Evolutionary conservation across 306 rosid species (phyloP).

Genomic region (Mimosa bimucronata): DNA sequence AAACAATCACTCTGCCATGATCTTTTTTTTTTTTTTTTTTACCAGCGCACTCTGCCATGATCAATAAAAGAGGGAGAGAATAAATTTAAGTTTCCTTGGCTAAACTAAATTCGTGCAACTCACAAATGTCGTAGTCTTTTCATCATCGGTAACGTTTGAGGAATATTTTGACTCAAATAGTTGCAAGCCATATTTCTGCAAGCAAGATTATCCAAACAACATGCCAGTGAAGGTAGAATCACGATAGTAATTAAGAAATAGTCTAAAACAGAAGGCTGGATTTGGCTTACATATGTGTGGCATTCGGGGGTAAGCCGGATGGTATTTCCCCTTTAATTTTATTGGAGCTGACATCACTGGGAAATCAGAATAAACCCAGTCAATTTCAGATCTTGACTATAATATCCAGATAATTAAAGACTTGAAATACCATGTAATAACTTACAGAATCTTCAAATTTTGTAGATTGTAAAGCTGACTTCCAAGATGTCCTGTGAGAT

Average conservation of each 20-base stretch:
- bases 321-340: constrained; percentile 77
- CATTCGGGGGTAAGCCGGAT: constrained; percentile 70
- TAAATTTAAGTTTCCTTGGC: constrained; percentile 19
- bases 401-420: background rate
- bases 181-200: constrained; percentile 88
- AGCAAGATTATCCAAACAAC: constrained; percentile 35
- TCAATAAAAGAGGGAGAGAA: background rate
- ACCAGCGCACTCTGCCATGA: constrained; percentile 3
- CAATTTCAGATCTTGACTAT: constrained; percentile 10
- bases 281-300: constrained; percentile 76
- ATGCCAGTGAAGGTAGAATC: background rate
- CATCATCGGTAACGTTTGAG: constrained; percentile 64
- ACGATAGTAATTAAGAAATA: constrained; percentile 6
- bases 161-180: constrained; percentile 62
- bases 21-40: too few species aligned
- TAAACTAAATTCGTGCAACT: constrained; percentile 46
- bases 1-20: constrained; percentile 20
- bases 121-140: constrained; percentile 73
- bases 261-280: background rate
- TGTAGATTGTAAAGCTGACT: constrained; percentile 60
- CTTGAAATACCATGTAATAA: constrained; percentile 18
- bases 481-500: constrained; percentile 79
- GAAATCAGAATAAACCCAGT: constrained; percentile 39
- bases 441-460: constrained; percentile 75
- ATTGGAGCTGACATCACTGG: constrained; percentile 86